These are phyloP conservation scores for Huntiella bhutanensis DNA, from an alignment of 2,329 filamentous ascomycete species.

Conservation along the genomic window DNA sequence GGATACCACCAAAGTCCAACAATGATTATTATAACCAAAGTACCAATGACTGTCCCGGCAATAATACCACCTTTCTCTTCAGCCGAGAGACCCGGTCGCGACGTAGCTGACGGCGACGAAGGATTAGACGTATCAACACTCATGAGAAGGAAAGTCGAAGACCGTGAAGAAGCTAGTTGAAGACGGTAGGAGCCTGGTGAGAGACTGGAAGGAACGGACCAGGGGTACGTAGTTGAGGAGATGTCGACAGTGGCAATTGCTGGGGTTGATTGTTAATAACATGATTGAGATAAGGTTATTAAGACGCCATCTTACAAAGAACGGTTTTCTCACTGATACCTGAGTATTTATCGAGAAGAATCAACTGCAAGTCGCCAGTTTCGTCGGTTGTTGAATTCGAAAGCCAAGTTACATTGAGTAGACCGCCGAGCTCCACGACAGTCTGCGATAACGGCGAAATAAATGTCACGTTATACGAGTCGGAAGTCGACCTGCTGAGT, in stretches of 20 bases:
- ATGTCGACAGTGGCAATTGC: constrained; percentile 3
- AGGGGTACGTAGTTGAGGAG: constrained; percentile 3
- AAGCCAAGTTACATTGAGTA: too few relatives aligned
- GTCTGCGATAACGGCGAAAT: too few relatives aligned
- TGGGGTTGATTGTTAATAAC: neutral
- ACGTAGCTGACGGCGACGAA: neutral
- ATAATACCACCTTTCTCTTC: constrained; percentile 7
- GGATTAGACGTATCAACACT: constrained; percentile 3
- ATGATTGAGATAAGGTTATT: neutral
- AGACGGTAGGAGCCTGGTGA: constrained; percentile 8
- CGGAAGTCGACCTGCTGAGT: too few relatives aligned
- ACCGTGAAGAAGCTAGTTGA: constrained; percentile 6
- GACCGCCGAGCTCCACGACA: too few relatives aligned
- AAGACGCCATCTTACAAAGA: neutral
- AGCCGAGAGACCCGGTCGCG: neutral
- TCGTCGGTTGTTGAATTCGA: too few relatives aligned
- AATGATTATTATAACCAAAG: neutral
- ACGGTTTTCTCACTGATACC: neutral
- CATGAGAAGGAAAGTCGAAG: neutral
- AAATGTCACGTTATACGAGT: too few relatives aligned
- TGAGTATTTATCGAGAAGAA: neutral
- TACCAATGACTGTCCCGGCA: constrained; percentile 5
- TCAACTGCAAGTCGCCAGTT: too few relatives aligned
- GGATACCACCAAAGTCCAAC: constrained; percentile 1
- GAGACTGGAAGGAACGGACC: constrained; percentile 7